Base-by-base conservation (phyloP, 805 yeast genomes). In the Debaryomyces hansenii region DNA sequence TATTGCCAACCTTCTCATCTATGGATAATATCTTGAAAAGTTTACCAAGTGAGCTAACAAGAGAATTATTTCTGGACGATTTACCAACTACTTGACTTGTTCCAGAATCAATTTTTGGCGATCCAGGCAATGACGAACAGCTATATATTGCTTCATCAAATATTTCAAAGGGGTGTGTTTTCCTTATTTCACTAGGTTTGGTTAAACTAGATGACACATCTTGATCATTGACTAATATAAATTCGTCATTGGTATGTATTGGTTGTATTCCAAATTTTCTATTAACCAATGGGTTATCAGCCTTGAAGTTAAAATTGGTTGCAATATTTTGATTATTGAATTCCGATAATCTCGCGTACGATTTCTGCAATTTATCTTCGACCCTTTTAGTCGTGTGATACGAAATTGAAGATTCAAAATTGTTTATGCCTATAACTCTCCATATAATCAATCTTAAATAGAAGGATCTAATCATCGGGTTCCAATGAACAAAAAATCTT, bases 401-500 rank as follows among this genome's bases (percentile, higher is more conserved):
- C 40, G 66, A 53, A 18, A 53, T 51, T 1, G 74, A 64, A n/a
- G 65, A 60, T 46, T 69, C 72, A 51, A 55, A 63, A 53, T 69
- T 70, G 51, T 71, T 69, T 37, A 69, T 45, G 49, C 84, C 69
- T 59, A 68, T 62, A 37, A 84, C 63, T 51, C 88, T 77, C 86
- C 92, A 89, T 40, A 87, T 74, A 14, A 89, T 48, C 18, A 89
- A 70, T 35, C 90, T 70, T 40, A 79, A 71, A 60, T 83, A 89
- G 56, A 83, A 86, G 4, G 85, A 77, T 32, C 96, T 70, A 20
- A 87, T 83, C 14, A 88, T 63, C 3, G 96, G 90, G 56, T 83
- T 79, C 89, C 95, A 90, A 63, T 90, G 95, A 33, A 83, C 77
- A 56, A 89, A 82, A 49, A 78, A 79, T 40, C 72, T 67, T 29